A percentile compares a stretch with the other conserved stretches of the same genome.
phyloP scores from a whole-genome alignment of 768 basidiomycete genomes.

The Cyclocybe cylindracea region DNA sequence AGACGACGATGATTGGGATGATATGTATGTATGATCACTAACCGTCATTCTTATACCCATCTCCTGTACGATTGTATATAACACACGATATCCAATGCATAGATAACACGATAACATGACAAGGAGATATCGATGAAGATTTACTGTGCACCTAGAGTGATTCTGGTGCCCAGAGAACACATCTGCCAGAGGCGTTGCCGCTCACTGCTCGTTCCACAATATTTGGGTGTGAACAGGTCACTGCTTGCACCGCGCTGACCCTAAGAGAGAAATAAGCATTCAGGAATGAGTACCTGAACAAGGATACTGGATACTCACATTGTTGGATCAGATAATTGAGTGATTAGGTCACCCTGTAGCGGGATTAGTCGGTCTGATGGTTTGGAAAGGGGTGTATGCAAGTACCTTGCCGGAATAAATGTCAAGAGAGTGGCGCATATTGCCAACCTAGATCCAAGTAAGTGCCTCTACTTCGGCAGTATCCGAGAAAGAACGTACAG shows the following conservation, averaged over 20 bases:
- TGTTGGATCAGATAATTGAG: slow-evolving; percentile 56
- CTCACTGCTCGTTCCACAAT: slow-evolving; percentile 73
- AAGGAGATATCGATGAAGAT: not conserved
- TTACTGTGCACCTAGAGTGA: slow-evolving; percentile 7
- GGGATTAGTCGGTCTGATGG: slow-evolving; percentile 2
- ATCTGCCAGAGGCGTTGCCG: slow-evolving; percentile 79
- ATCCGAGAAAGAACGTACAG: slow-evolving; percentile 46
- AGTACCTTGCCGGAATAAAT: slow-evolving; percentile 71
- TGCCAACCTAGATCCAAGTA: slow-evolving; percentile 54
- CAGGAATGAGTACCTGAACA: slow-evolving; percentile 1
- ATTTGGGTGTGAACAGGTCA: slow-evolving; percentile 83
- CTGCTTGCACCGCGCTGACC: slow-evolving; percentile 84
- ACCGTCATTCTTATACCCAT: slow-evolving; percentile 1
- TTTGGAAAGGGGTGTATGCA: not conserved
- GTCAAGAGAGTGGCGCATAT: slow-evolving; percentile 78
- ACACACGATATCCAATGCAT: not conserved
- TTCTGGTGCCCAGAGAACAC: slow-evolving; percentile 70
- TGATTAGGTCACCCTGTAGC: slow-evolving; percentile 66
- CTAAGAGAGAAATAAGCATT: slow-evolving; percentile 34
- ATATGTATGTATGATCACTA: slow-evolving; percentile 54
- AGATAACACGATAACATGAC: slow-evolving; percentile 11
- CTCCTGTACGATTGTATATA: slow-evolving; percentile 3
- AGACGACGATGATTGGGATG: slow-evolving; percentile 61
- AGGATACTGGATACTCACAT: slow-evolving; percentile 38
- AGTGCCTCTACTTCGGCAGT: not conserved